phyloP scores from a whole-genome alignment of 306 rosid genomes.

The Trifolium subterraneum region DNA sequence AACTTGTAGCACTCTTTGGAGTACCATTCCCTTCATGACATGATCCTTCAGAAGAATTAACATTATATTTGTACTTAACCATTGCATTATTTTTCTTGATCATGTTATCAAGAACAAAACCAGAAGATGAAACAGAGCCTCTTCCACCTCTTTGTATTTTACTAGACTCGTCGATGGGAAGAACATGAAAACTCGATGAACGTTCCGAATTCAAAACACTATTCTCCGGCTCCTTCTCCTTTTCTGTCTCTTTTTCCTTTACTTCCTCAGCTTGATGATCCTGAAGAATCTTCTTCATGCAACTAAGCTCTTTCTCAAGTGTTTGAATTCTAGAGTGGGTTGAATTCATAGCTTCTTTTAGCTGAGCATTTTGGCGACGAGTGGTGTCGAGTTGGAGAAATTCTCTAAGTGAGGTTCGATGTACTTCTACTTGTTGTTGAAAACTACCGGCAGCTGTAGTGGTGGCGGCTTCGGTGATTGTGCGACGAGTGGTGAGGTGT shows the following conservation, averaged over 20 bases:
- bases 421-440: not conserved
- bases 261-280: constrained; percentile 41
- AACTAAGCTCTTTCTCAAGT: constrained; percentile 66
- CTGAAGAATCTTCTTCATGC: constrained; percentile 61
- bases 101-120: constrained; percentile 40
- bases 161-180: constrained; percentile 6
- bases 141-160: constrained; percentile 57
- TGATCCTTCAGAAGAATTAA: constrained; percentile 16
- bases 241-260: constrained; percentile 11
- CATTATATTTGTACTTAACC: constrained; percentile 17
- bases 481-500: constrained; percentile 78
- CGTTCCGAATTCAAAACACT: constrained; percentile 45
- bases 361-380: constrained; percentile 52
- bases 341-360: constrained; percentile 69
- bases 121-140: constrained; percentile 59
- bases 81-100: not conserved
- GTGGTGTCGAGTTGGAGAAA: constrained; percentile 63
- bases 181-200: constrained; percentile 71
- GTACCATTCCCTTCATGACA: not conserved
- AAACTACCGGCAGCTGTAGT: not conserved
- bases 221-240: not conserved
- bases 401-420: constrained; percentile 56
- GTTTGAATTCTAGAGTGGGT: constrained; percentile 63
- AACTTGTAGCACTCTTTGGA: constrained; percentile 40
- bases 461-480: constrained; percentile 45